Evolutionary conservation across 2,329 filamentous ascomycete genomes (phyloP), one percentile per base, ranked within the genome.

Genomic region (Colletotrichum lentis): DNA sequence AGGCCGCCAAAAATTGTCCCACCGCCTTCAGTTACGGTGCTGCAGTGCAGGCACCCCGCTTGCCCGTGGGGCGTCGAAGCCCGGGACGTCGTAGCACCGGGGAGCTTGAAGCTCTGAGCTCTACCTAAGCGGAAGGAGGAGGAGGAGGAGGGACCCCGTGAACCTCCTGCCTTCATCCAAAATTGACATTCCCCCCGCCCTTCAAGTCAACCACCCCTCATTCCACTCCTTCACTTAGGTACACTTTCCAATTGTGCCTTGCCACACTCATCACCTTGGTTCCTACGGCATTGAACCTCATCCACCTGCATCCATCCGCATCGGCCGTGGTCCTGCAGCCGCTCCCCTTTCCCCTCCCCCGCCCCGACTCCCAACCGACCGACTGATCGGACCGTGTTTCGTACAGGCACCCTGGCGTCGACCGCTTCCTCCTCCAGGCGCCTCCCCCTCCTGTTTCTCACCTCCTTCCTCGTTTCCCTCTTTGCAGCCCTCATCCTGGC

Each of bases 401-500:
- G 54, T 53, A 31, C 64, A 64, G 55, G 74, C 76, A 81, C 73
- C 72, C 78, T 84, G 81, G 81, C 79, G 74, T 72, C 75, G 63
- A 69, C 72, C 69, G 66, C 72, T 72, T 68, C 44, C 55, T 68
- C 44, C 55, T 50, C 64, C 59, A 72, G 60, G 68, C 62, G 54
- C 43, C 63, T 70, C 60, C 70, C 73, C 75, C 76, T 84, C 76
- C 75, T 86, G 69, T 65, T 56, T 37, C 71, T 87, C 74, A 78
- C 87, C 72, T 77, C 83, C 73, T 75, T 89, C 73, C 71, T 88
- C 73, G 77, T 91, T 75, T 84, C 91, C 77, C 74, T 87, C 75
- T 78, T 80, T 70, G 78, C 84, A 62, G 75, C 82, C 80, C 81
- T 85, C 85, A 91, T 86, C 76, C 88, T 93, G 90, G 90, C 90